Base-by-base conservation (phyloP, 2,329 filamentous ascomycete species). In the Lecanicillium sp. region DNA sequence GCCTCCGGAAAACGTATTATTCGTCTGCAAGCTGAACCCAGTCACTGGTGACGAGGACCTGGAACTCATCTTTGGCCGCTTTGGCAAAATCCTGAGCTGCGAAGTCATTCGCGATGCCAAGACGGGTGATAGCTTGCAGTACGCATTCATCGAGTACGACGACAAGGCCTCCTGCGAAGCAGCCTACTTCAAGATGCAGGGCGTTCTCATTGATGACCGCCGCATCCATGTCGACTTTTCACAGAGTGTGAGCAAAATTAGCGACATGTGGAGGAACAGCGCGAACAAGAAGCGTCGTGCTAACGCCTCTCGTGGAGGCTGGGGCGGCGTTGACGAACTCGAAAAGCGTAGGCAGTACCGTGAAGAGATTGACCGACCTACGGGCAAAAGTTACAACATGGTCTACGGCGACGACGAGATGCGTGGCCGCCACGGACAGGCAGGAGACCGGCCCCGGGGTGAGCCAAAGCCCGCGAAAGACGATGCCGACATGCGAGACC, bases 161-260 rank as follows among this genome's bases (percentile, higher is more conserved):
- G 84, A 94, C 40, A 92, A 96, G 63, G 78, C 83, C 49, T 85
- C 90, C 38, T 97, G 92, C 59, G 92, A 98, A 63, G 79, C 86
- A 37, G 92, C 92, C 3, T 98, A 96, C 56, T 92, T 94, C 68
- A 98, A 98, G 65, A 98, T 98, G 92, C 88, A 98, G 59, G 87
- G 84, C 3, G 90, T 97, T 2, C 67, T 98, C 40, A 97, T 98
- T 48, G 92, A 98, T 54, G 92, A 98, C 52, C 86, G 95, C 48
- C 82, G 92, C 30, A 98, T 98, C 46, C 92, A 98, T 56, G 92
- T 98, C 40, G 92, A 98, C 64, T 98, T 98, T 62, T 96, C 89
- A 10, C 92, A 98, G 65, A 95, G 87, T 57, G 92, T 89, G 44
- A 77, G 81, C 45, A 90, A 87, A 56, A 66, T 98, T 7, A 92